phyloP scores from a whole-genome alignment of 768 basidiomycete genomes.

The Lentinula sp. region DNA sequence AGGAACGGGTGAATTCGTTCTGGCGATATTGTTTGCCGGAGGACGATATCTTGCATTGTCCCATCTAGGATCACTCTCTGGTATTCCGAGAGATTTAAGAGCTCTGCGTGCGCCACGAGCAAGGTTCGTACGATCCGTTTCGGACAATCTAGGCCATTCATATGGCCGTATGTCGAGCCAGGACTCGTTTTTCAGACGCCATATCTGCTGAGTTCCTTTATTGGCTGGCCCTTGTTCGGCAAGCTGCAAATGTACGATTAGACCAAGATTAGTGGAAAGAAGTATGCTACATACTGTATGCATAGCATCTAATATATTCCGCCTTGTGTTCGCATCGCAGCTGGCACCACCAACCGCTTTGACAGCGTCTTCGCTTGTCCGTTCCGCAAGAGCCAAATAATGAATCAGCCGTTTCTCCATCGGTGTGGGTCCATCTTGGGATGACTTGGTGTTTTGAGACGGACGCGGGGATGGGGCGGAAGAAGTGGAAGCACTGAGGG shows the following conservation, averaged over 20 bases:
- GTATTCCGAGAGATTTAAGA: slow-evolving; percentile 46
- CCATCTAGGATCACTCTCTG: slow-evolving; percentile 61
- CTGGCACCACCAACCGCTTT: slow-evolving; percentile 39
- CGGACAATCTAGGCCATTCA: slow-evolving; percentile 48
- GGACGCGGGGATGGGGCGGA: slow-evolving; percentile 24
- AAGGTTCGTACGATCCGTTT: slow-evolving; percentile 41
- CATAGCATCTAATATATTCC: slow-evolving; percentile 41
- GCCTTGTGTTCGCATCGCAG: slow-evolving; percentile 24
- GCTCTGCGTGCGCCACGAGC: slow-evolving; percentile 44
- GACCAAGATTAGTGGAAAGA: not conserved
- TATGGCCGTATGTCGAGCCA: slow-evolving; percentile 72
- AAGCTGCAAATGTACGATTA: slow-evolving; percentile 28
- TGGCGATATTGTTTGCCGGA: slow-evolving; percentile 9
- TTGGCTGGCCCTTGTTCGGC: slow-evolving; percentile 36
- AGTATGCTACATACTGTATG: slow-evolving; percentile 34
- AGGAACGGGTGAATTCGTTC: slow-evolving; percentile 8
- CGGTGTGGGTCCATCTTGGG: slow-evolving; percentile 14
- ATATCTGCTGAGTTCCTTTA: slow-evolving; percentile 28
- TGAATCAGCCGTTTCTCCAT: slow-evolving; percentile 46
- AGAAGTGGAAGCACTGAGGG: slow-evolving; percentile 19
- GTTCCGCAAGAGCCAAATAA: slow-evolving; percentile 40
- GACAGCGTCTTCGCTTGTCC: slow-evolving; percentile 44
- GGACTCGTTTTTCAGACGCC: slow-evolving; percentile 46
- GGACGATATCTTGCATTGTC: slow-evolving; percentile 36
- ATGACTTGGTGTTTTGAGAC: slow-evolving; percentile 13